These are phyloP conservation scores for Biancaea sappan DNA, from an alignment of 306 rosid genomes.

Conservation along the genomic window DNA sequence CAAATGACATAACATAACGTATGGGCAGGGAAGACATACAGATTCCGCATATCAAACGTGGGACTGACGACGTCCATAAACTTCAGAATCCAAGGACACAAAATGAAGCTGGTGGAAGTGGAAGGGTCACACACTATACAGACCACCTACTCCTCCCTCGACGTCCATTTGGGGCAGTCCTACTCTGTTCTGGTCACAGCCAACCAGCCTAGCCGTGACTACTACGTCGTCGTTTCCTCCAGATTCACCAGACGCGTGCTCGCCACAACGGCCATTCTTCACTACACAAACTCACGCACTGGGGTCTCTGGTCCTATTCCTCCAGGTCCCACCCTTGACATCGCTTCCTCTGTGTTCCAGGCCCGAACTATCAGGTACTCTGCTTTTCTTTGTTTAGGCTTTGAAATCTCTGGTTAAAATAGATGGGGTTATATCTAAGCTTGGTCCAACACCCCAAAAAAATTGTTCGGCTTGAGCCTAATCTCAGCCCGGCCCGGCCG, in stretches of 20 bases:
- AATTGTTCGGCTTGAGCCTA: too few species aligned
- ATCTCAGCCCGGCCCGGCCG: too few species aligned
- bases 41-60: constrained; percentile 74
- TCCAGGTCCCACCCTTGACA: constrained; percentile 55
- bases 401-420: too few species aligned
- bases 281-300: constrained; percentile 57
- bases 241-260: constrained; percentile 56
- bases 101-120: constrained; percentile 63
- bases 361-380: constrained; percentile 72
- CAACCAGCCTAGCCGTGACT: constrained; percentile 64
- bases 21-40: constrained; percentile 54
- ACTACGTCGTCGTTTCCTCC: constrained; percentile 61
- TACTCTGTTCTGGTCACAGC: constrained; percentile 75
- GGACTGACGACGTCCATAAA: constrained; percentile 68
- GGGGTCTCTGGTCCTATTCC: constrained; percentile 64
- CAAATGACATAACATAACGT: too few species aligned
- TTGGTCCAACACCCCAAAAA: too few species aligned
- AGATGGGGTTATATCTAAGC: too few species aligned
- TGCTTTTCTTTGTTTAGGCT: too few species aligned
- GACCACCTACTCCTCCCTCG: constrained; percentile 55
- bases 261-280: constrained; percentile 72
- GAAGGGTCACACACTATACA: constrained; percentile 81
- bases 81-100: constrained; percentile 72
- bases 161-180: constrained; percentile 76
- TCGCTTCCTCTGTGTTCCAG: constrained; percentile 64